Evolutionary conservation across 257 asterid genomes (phyloP).

Genomic region (Petunia secreta): DNA sequence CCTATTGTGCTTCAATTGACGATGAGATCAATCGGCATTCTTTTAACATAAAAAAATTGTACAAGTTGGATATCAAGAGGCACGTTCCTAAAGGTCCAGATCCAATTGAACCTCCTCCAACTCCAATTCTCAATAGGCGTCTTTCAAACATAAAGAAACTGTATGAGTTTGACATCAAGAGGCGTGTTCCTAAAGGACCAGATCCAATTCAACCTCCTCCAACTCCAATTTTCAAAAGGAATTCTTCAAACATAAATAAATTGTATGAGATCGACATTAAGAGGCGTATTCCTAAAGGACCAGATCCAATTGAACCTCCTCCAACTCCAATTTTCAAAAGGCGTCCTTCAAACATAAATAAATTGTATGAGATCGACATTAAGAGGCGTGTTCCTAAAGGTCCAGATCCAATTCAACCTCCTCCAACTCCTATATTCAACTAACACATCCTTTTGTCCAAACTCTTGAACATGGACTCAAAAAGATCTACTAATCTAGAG

Average conservation of each 20-base stretch:
- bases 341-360: neutral
- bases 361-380: neutral
- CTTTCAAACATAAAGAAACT: no score
- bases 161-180: neutral
- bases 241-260: neutral
- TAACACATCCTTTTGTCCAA: neutral
- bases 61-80: neutral
- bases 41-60: no score
- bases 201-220: neutral
- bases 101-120: neutral
- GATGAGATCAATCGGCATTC: no score
- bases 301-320: no score
- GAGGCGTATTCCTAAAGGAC: neutral
- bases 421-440: neutral
- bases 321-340: neutral
- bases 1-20: no score
- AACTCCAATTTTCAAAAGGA: neutral
- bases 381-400: neutral
- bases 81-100: neutral
- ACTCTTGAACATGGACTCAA: no score
- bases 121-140: no score
- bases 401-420: neutral
- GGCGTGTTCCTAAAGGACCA: neutral
- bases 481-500: no score
- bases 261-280: neutral